A percentile compares a stretch with the other conserved stretches of the same genome.
Conservation (phyloP, 2,329 filamentous ascomycete genomes). For the Trichophyton schoenleinii region DNA sequence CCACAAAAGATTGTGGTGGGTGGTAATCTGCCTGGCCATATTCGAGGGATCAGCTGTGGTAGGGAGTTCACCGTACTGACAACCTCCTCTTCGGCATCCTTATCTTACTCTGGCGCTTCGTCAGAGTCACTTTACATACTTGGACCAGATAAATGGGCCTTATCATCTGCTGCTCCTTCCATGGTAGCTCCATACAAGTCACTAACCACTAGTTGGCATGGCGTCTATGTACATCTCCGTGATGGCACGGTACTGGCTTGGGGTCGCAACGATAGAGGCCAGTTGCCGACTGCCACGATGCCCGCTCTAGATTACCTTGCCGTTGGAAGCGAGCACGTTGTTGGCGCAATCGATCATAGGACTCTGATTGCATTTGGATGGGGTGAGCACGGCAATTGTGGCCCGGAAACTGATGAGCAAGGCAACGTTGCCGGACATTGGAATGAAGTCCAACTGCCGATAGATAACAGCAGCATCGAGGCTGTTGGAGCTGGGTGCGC, state of each 20-base stretch:
- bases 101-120: constrained; percentile 18
- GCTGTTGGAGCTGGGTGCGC: constrained; percentile 75
- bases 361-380: constrained; percentile 81
- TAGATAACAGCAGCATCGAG: constrained; percentile 42
- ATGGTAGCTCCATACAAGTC: constrained; percentile 49
- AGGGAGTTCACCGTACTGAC: constrained; percentile 69
- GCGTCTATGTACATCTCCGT: constrained; percentile 55
- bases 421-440: constrained; percentile 57
- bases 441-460: constrained; percentile 53
- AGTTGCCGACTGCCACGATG: constrained; percentile 54
- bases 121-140: constrained; percentile 51
- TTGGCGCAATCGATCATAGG: constrained; percentile 54
- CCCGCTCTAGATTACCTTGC: constrained; percentile 45
- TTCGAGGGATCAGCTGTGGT: constrained; percentile 59
- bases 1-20: constrained; percentile 46
- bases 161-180: constrained; percentile 46
- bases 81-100: constrained; percentile 24
- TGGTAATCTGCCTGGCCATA: constrained; percentile 34
- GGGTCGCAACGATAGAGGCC: constrained; percentile 77
- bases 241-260: constrained; percentile 55
- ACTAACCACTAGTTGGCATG: constrained; percentile 70
- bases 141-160: constrained; percentile 61
- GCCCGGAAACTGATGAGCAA: constrained; percentile 47
- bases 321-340: constrained; percentile 78
- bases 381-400: constrained; percentile 97